Evolutionary conservation across 768 basidiomycete species (phyloP), one percentile per base, ranked within the genome.

Genomic region (Lactarius hatsudake): DNA sequence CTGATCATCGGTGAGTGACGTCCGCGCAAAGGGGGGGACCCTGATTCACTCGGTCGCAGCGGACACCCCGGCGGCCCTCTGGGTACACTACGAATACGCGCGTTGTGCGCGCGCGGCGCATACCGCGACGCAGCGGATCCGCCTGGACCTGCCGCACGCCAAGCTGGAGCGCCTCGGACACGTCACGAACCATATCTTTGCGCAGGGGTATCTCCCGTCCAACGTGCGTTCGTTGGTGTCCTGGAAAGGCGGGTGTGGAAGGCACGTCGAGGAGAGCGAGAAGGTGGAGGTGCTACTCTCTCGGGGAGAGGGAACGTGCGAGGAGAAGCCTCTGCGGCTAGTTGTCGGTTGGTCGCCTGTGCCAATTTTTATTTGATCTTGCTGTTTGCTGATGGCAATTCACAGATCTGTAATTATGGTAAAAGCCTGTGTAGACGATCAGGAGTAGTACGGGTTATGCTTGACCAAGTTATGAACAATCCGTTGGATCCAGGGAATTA

Each of bases 181-280:
- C 63, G 70, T 83, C 64, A 82, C 81, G 62, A 84, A 83, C 75
- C 66, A 83, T 63, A 75, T 83, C 68, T 84, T 84, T 73, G 67
- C 58, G 34, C 75, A 76, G 40, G 79, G 79, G 1, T 84, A 77
- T 61, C 72, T 78, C 30, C 72, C 77, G 10, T 66, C 74, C n/a
- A 73, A 78, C 59, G 62, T 76, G 54, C 75, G 81, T 61, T 69
- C 77, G 40, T 68, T 76, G 28, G 82, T 83, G 38, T 76, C 78
- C 72, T 83, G 82, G 83, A 72, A 79, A 64, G 74, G 73, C 5
- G 26, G 64, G 4, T 80, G 81, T 59, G 81, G 82, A 51, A 75
- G 71, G 55, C 72, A 45, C 30, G 42, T 78, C 17, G 75, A 72
- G 32, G 78, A 78, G 58, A 64, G 76, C 32, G 71, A 67, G 48